Base-by-base conservation (phyloP, 768 basidiomycete species). In the Phylloporus scabripes region DNA sequence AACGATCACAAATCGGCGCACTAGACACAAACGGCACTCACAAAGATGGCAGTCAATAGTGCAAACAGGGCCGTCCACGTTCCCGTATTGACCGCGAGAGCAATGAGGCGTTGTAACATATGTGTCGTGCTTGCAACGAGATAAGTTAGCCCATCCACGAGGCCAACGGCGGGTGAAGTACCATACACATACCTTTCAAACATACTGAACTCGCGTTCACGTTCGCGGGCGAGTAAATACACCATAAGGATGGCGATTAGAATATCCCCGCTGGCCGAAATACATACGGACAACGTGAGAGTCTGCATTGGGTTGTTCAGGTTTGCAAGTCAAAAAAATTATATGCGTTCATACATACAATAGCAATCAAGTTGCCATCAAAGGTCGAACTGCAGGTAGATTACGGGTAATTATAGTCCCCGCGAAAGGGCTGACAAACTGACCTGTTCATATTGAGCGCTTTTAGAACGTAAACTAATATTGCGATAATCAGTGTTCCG, bases 11-110 rank as follows among this genome's bases (percentile, higher is more conserved):
- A 7, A 26, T 7, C 4, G 4, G 7, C 24, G 24, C 7, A 26
- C 24, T 26, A 26, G 24, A 26, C 7, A 26, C 24, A 26, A 26
- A 26, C 24, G 24, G 24, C 7, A 26, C 40, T 3, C 24, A 41
- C 40, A 41, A 41, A 28, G 5, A 41, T 26, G 6, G 23, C 14
- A 0, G 40, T 7, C n/a, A 41, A 72, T 61, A 80, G 80, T 15
- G 72, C 65, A 7, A 57, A 60, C 0, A 80, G 76, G 54, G 81
- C 80, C 12, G 77, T 70, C 4, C 74, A 74, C 15, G 80, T 71
- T 1, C 76, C 70, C 8, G 38, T 40, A n/a, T 45, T 40, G 38
- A 50, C 43, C 5, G 37, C 21, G 12, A 50, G 46, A 9, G 42
- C 5, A 4, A 34, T 32, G 14, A 49, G 42, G 18, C 42, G 37